Evolutionary conservation across 768 basidiomycete species (phyloP).

Genomic region (Podaxis sp.): DNA sequence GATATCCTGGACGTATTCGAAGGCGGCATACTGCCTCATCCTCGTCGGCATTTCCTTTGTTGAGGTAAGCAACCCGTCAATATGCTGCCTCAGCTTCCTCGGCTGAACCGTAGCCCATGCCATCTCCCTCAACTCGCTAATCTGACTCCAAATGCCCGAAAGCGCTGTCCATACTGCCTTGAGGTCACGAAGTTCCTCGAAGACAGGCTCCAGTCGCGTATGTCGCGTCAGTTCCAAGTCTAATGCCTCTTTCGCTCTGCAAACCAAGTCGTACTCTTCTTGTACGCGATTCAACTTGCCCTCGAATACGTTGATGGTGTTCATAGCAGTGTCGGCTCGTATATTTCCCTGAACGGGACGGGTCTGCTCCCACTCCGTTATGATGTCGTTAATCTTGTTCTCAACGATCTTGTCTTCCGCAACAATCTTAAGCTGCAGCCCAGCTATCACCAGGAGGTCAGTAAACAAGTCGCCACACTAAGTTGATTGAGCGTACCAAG

Average conservation of each 20-base stretch:
- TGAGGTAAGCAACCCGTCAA: constrained; percentile 88
- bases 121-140: constrained; percentile 84
- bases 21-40: constrained; percentile 99
- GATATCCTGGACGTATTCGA: constrained; percentile 95
- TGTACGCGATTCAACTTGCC: constrained; percentile 84
- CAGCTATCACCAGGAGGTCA: constrained; percentile 51
- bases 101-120: constrained; percentile 93
- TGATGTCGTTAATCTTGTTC: constrained; percentile 89
- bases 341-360: constrained; percentile 97
- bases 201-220: constrained; percentile 89
- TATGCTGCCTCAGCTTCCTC: constrained; percentile 89
- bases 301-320: constrained; percentile 94
- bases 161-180: constrained; percentile 99
- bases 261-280: constrained; percentile 94
- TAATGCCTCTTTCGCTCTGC: constrained; percentile 94
- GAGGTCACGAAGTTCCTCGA: constrained; percentile 93
- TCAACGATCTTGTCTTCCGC: constrained; percentile 98
- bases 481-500: constrained; percentile 61
- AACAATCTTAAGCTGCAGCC: constrained; percentile 98
- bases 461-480: not conserved
- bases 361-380: constrained; percentile 92
- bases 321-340: constrained; percentile 95
- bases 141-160: constrained; percentile 95
- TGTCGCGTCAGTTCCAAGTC: constrained; percentile 89
- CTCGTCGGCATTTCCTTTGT: constrained; percentile 99